These are phyloP conservation scores for Earliella scabrosa DNA, from an alignment of 1,284 basidiomycete species.

Conservation along the genomic window DNA sequence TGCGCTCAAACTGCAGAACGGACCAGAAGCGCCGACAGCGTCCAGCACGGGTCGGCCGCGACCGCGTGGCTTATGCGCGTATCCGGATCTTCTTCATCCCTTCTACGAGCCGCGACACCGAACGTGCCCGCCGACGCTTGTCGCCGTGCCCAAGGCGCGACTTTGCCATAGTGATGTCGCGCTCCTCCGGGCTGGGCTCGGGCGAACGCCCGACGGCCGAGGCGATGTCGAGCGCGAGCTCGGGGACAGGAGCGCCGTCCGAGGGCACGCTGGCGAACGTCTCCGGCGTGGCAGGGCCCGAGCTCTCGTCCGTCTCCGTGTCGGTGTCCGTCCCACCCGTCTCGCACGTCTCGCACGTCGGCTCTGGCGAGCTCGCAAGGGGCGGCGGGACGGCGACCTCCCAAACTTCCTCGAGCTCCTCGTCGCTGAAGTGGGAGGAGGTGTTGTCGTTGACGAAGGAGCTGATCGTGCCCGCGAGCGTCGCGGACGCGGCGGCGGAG, in stretches of 20 bases:
- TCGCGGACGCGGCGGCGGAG: constrained; percentile 11
- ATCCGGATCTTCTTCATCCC: constrained; percentile 20
- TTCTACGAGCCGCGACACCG: constrained; percentile 19
- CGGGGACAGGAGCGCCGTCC: constrained; percentile 14
- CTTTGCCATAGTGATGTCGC: not conserved
- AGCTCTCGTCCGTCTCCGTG: constrained; percentile 11
- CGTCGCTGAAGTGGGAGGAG: not conserved
- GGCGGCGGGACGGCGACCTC: constrained; percentile 5
- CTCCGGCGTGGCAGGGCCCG: constrained; percentile 27
- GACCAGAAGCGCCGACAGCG: constrained; percentile 8
- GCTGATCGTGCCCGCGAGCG: constrained; percentile 11
- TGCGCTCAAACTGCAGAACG: too few species aligned
- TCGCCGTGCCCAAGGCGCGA: constrained; percentile 2
- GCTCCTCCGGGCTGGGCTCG: too few species aligned
- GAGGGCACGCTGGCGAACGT: constrained; percentile 10
- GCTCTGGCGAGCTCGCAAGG: constrained; percentile 5
- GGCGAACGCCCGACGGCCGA: too few species aligned
- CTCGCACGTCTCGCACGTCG: not conserved
- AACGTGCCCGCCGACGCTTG: too few species aligned
- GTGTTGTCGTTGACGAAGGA: constrained; percentile 4
- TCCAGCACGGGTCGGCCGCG: constrained; percentile 12
- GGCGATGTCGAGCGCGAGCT: constrained; percentile 22
- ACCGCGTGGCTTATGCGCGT: not conserved
- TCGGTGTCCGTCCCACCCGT: too few species aligned
- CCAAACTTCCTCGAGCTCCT: constrained; percentile 10